Conservation (phyloP, 2,329 filamentous ascomycete genomes). For the Graphiopsis chlorocephala region DNA sequence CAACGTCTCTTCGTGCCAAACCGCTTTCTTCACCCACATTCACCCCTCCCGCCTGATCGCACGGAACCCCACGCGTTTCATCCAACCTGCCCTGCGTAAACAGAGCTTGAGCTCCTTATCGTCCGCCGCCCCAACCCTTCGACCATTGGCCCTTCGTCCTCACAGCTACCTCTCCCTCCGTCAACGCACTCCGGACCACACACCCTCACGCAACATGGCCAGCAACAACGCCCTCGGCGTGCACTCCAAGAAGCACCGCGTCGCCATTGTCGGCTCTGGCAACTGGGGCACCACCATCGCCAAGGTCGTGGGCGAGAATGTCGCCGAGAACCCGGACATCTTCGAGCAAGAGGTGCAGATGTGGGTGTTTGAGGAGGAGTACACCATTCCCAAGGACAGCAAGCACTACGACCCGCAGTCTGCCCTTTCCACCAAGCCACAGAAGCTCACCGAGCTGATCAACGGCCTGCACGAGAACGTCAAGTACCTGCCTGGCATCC, state of each 20-base stretch:
- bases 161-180: background rate
- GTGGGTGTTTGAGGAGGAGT: constrained; percentile 98
- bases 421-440: constrained; percentile 60
- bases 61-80: background rate
- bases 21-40: background rate
- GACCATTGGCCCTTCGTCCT: constrained; percentile 3
- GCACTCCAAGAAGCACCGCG: constrained; percentile 76
- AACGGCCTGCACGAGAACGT: constrained; percentile 93
- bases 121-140: constrained; percentile 4
- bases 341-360: constrained; percentile 92
- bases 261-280: constrained; percentile 90
- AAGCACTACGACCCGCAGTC: constrained; percentile 66
- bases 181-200: background rate
- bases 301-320: constrained; percentile 95
- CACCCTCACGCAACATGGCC: constrained; percentile 9
- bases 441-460: constrained; percentile 89
- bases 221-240: constrained; percentile 15
- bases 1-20: background rate
- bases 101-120: constrained; percentile 8
- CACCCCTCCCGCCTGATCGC: background rate
- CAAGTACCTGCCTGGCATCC: constrained; percentile 92
- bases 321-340: constrained; percentile 69
- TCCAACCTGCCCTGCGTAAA: background rate
- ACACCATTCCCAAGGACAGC: constrained; percentile 69
- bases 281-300: constrained; percentile 99